A percentile compares a stretch with the other conserved stretches of the same genome.
Evolutionary conservation across 1,284 basidiomycete species (phyloP).

Genomic region (Cryptococcus floricola): DNA sequence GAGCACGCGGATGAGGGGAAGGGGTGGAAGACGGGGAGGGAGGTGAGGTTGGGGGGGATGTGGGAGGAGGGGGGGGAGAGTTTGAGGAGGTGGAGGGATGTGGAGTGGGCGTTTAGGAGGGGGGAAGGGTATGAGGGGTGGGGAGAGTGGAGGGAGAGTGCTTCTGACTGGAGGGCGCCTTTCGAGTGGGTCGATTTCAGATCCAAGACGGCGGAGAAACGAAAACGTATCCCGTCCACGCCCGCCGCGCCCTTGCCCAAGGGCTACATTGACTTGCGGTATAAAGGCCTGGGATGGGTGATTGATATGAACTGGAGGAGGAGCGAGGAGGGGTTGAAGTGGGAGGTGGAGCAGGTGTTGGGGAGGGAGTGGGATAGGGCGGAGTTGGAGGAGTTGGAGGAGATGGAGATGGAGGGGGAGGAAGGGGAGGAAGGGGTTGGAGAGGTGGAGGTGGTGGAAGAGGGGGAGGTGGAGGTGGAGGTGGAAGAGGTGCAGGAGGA

Average conservation of each 20-base stretch:
- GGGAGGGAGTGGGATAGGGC: conserved; percentile 11
- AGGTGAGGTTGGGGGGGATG: background rate
- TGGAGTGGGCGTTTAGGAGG: too few relatives aligned
- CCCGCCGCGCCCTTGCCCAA: background rate
- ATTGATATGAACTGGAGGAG: conserved; percentile 37
- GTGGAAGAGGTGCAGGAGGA: background rate
- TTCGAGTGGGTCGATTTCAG: background rate
- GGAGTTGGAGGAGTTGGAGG: background rate
- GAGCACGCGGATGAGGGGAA: background rate
- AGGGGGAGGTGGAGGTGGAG: background rate
- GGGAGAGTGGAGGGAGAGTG: background rate
- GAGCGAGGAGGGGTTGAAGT: conserved; percentile 34
- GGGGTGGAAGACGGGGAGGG: background rate
- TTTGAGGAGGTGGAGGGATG: background rate
- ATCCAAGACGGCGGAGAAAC: background rate
- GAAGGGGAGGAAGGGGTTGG: background rate
- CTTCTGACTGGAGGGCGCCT: background rate
- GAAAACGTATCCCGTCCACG: background rate
- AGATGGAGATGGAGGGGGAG: too few relatives aligned
- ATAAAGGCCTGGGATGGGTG: conserved; percentile 34
- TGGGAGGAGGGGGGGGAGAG: background rate
- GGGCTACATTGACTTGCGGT: conserved; percentile 33
- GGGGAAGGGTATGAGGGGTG: background rate
- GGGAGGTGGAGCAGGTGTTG: conserved; percentile 31
- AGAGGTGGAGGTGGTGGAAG: background rate